Conservation (phyloP, 495 filamentous ascomycete genomes). For the Bacidia gigantensis region DNA sequence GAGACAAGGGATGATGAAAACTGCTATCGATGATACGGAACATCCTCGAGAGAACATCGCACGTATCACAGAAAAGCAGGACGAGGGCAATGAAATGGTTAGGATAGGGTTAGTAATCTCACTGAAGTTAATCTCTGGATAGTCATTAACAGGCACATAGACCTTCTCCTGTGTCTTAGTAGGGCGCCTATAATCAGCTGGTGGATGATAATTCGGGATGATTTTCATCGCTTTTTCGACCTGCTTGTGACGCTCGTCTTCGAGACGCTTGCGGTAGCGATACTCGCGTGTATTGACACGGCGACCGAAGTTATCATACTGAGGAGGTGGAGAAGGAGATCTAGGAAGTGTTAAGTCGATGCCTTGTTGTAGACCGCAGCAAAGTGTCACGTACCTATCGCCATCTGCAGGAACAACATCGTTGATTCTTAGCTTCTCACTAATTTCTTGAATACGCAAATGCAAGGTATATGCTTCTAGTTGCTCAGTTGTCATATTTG, state of each 20-base stretch:
- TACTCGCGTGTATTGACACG: slow-evolving; percentile 97
- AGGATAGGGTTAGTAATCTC: slow-evolving; percentile 98
- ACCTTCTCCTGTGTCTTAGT: slow-evolving; percentile 99
- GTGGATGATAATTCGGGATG: slow-evolving; percentile 96
- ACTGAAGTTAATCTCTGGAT: slow-evolving; percentile 99
- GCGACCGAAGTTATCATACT: slow-evolving; percentile 96
- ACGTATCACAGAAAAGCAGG: slow-evolving; percentile 33
- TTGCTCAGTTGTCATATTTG: slow-evolving; percentile 95
- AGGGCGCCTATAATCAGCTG: slow-evolving; percentile 90
- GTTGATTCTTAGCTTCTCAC: slow-evolving; percentile 94
- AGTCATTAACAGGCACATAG: slow-evolving; percentile 99
- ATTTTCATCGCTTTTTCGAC: slow-evolving; percentile 97
- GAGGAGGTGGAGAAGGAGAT: slow-evolving; percentile 87
- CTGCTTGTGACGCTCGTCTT: slow-evolving; percentile 96
- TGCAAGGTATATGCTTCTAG: slow-evolving; percentile 92
- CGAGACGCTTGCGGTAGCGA: slow-evolving; percentile 90
- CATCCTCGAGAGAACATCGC: slow-evolving; percentile 22
- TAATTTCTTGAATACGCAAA: slow-evolving; percentile 94
- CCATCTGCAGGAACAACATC: slow-evolving; percentile 93
- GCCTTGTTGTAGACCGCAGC: neutral
- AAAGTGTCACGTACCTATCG: slow-evolving; percentile 53
- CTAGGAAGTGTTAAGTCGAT: slow-evolving; percentile 30
- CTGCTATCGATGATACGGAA: slow-evolving; percentile 37
- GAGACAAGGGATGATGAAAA: slow-evolving; percentile 19
- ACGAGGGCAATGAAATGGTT: slow-evolving; percentile 36